Conservation (phyloP, 2,329 filamentous ascomycete species). For the Cordyceps militaris region DNA sequence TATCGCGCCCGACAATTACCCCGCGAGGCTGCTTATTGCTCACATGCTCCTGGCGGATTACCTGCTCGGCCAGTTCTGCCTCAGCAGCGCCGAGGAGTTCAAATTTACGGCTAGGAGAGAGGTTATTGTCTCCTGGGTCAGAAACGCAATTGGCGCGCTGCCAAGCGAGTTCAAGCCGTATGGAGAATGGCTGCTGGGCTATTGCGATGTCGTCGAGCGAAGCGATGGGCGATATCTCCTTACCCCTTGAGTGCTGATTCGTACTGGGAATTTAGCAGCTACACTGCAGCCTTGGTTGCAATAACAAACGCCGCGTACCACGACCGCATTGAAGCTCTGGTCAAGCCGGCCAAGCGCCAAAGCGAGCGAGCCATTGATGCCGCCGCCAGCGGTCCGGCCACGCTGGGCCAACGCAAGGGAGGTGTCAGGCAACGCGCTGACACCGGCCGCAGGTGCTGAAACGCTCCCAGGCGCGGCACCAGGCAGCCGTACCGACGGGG, state of each 20-base stretch:
- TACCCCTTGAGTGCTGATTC: slow-evolving; percentile 16
- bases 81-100: slow-evolving; percentile 17
- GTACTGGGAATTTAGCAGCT: neutral
- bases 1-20: slow-evolving; percentile 23
- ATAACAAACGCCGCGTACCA: too few species aligned
- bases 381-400: too few species aligned
- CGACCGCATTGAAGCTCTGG: too few species aligned
- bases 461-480: too few species aligned
- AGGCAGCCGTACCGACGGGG: too few species aligned
- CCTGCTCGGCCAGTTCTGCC: slow-evolving; percentile 20
- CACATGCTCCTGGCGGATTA: slow-evolving; percentile 31
- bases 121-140: slow-evolving; percentile 21
- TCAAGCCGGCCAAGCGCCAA: too few species aligned
- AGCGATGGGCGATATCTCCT: slow-evolving; percentile 23
- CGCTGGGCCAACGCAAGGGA: too few species aligned
- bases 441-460: too few species aligned
- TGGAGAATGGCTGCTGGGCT: slow-evolving; percentile 18
- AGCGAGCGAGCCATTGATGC: too few species aligned
- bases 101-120: slow-evolving; percentile 20
- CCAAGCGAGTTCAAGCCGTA: slow-evolving; percentile 16
- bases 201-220: slow-evolving; percentile 19
- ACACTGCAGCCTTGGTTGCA: neutral
- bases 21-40: slow-evolving; percentile 28
- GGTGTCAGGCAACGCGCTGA: too few species aligned
- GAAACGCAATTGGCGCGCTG: slow-evolving; percentile 17